Base-by-base conservation (phyloP, 2,329 filamentous ascomycete genomes). In the Fusarium sp. region DNA sequence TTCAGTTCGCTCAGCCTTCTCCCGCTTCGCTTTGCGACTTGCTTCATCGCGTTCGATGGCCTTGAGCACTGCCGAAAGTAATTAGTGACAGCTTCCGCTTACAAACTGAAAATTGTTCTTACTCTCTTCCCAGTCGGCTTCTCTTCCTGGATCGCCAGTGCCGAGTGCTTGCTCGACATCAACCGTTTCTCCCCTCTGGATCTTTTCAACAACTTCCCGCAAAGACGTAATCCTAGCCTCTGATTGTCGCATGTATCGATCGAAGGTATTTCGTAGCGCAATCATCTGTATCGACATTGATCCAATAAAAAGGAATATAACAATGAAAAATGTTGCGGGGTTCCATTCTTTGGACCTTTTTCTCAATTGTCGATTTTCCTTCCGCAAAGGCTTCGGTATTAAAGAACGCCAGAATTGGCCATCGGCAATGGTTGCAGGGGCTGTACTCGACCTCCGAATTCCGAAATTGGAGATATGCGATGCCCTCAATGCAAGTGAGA, bases 271-370 rank as follows among this genome's bases (percentile, higher is more conserved):
- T 74, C 90, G 91, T 74, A 98, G 79, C 37, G 90, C 86, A 76
- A 99, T 91, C 86, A 96, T 92, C 75, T 98, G 93, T 74, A 99
- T 98, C 16, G 95, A 93, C 85, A 98, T 97, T 66, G 93, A 97
- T 6, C 97, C 97, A 69, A 98, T 95, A 68, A 98, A 86, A 42
- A 94, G 84, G 75, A 94, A 94, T 68, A 95, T 93, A 74, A 90
- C 84, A 72, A 95, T 93, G 79, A 90, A 96, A 76, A 93, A 95
- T 0, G 90, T 94, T 21, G 92, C 92, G 4, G 93, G 92, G 73
- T 95, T 95, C 90, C 91, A 93, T 72, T 89, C 87, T 76, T 88
- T 90, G 18, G 86, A 82, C 69, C 85, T 87, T 25, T 78, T 79
- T 74, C 81, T 74, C 18, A 72, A 76, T 66, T 75, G 75, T 56